A percentile compares a stretch with the other conserved stretches of the same genome.
phyloP scores from a whole-genome alignment of 805 yeast genomes.

The Wickerhamomyces hampshirensis region DNA sequence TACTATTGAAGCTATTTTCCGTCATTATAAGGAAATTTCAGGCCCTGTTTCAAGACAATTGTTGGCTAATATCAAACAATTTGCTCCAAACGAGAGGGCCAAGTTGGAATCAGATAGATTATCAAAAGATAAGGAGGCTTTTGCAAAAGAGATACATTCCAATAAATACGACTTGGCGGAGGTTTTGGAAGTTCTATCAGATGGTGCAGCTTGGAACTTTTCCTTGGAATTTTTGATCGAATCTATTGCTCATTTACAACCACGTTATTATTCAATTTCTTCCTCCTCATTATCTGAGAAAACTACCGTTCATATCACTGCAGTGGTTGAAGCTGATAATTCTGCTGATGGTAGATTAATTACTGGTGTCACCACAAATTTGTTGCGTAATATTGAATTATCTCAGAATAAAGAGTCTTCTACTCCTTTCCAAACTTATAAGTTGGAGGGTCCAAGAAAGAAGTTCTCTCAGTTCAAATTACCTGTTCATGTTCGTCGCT shows the following conservation, averaged over 20 bases:
- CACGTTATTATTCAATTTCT: constrained; percentile 94
- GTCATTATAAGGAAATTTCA: constrained; percentile 84
- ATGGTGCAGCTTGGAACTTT: constrained; percentile 69
- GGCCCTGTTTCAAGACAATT: constrained; percentile 93
- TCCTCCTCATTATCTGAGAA: constrained; percentile 81
- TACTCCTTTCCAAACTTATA: constrained; percentile 52
- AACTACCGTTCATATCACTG: constrained; percentile 74
- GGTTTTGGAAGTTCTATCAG: constrained; percentile 56
- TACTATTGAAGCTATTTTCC: constrained; percentile 80
- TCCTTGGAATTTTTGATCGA: constrained; percentile 87
- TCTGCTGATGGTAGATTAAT: constrained; percentile 25
- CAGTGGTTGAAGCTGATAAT: constrained; percentile 68
- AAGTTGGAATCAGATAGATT: constrained; percentile 39
- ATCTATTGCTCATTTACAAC: constrained; percentile 74
- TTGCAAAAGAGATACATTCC: constrained; percentile 58
- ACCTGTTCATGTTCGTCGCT: constrained; percentile 91
- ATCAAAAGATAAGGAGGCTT: constrained; percentile 63
- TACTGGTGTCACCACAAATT: constrained; percentile 85
- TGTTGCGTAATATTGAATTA: constrained; percentile 67
- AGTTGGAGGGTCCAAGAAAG: constrained; percentile 83
- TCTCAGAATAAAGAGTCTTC: constrained; percentile 44
- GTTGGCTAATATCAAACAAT: constrained; percentile 65
- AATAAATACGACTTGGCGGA: constrained; percentile 73
- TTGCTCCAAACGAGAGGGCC: constrained; percentile 66
- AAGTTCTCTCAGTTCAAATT: constrained; percentile 43